Percentiles rank a stretch among this genome's conserved stretches.
Evolutionary conservation across 352 stramenopile genomes (phyloP).

Genomic region (Globisporangium spiculum): DNA sequence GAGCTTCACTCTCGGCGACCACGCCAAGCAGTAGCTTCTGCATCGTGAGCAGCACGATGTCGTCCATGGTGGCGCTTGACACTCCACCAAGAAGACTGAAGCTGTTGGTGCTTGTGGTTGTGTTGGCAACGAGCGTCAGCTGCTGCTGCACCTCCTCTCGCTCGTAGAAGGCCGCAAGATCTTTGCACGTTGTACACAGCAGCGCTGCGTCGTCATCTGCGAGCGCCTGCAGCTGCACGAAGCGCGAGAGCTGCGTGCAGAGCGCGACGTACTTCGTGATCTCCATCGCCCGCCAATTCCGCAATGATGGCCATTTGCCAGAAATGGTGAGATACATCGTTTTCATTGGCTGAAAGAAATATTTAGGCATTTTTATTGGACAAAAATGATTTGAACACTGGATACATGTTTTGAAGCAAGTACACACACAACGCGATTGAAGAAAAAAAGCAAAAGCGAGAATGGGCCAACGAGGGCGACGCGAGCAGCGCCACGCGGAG

Average conservation of each 20-base stretch:
- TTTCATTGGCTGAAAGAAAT: background rate
- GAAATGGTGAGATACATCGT: background rate
- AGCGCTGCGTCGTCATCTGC: constrained; percentile 14
- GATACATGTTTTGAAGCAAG: background rate
- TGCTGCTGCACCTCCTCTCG: background rate
- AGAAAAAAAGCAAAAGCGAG: constrained; percentile 4
- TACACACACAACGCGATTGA: background rate
- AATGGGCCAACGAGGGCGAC: constrained; percentile 21
- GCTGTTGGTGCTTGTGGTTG: background rate
- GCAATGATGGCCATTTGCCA: constrained; percentile 12
- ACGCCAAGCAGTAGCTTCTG: constrained; percentile 51
- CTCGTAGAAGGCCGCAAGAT: constrained; percentile 30
- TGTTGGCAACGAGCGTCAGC: background rate
- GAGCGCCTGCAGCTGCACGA: constrained; percentile 37
- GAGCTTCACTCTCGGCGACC: constrained; percentile 16
- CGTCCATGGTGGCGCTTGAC: constrained; percentile 42
- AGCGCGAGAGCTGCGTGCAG: constrained; percentile 62
- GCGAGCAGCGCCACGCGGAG: constrained; percentile 49
- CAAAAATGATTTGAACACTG: background rate
- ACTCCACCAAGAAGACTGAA: constrained; percentile 15
- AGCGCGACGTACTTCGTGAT: constrained; percentile 52
- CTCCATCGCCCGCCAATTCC: constrained; percentile 10
- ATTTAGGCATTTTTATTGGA: background rate
- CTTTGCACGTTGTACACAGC: constrained; percentile 24
- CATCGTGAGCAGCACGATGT: constrained; percentile 62